Evolutionary conservation across 257 asterid genomes (phyloP).

Genomic region (Solanum virginianum): DNA sequence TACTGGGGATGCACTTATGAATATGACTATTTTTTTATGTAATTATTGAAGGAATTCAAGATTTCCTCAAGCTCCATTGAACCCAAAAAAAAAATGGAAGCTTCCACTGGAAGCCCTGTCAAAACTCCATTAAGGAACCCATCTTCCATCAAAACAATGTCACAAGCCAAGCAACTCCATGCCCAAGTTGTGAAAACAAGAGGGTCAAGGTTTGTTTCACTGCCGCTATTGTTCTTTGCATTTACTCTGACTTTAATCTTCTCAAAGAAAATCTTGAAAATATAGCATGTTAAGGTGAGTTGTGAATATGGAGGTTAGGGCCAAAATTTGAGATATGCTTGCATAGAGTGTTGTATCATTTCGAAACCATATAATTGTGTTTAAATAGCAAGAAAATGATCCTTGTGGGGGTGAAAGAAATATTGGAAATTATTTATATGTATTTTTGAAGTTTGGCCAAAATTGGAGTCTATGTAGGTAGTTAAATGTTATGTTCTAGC

Average conservation of each 20-base stretch:
- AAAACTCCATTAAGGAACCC: slow-evolving; percentile 26
- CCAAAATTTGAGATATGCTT: too few relatives aligned
- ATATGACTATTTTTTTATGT: slow-evolving; percentile 24
- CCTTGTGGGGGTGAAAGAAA: too few relatives aligned
- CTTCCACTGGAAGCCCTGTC: slow-evolving; percentile 7
- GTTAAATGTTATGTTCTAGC: too few relatives aligned
- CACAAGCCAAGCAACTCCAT: slow-evolving; percentile 72
- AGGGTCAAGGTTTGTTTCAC: slow-evolving; percentile 3
- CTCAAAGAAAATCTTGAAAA: too few relatives aligned
- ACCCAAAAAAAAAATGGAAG: slow-evolving; percentile 27
- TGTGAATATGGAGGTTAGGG: too few relatives aligned
- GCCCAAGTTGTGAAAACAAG: slow-evolving; percentile 55
- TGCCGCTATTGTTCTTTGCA: slow-evolving; percentile 32
- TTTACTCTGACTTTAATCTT: slow-evolving; percentile 62
- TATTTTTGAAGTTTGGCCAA: too few relatives aligned
- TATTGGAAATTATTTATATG: too few relatives aligned
- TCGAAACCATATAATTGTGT: too few relatives aligned
- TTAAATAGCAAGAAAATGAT: too few relatives aligned
- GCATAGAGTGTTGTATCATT: too few relatives aligned
- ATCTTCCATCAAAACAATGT: slow-evolving; percentile 40
- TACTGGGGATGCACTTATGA: slow-evolving; percentile 88
- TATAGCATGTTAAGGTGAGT: too few relatives aligned
- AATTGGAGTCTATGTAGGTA: too few relatives aligned
- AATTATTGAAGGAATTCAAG: not conserved
- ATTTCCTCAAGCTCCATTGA: not conserved